Evolutionary conservation across 2,329 filamentous ascomycete species (phyloP), one percentile per base, ranked within the genome.

Genomic region (Fusarium tuaranense): DNA sequence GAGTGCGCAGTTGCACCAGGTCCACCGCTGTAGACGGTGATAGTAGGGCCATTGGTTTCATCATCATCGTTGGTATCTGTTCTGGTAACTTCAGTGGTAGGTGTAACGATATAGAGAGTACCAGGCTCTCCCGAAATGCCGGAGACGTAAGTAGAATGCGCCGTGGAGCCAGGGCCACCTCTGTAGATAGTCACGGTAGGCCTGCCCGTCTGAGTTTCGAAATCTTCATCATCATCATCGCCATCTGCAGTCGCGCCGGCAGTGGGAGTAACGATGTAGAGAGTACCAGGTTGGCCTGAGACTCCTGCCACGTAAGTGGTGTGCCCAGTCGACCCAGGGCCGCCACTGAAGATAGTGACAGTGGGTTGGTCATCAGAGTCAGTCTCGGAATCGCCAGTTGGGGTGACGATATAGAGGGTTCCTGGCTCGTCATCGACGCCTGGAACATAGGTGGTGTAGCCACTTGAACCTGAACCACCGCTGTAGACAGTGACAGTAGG

Each of bases 401-500:
- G 71, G 2, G 71, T 73, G 18, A 67, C 58, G 14, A 69, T 71
- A 0, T 71, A 12, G 2, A 73, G 30, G 0, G 71, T 73, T 0
- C 71, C 71, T 0, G 55, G 67, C 5, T 71, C 62, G 4, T 44
- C 38, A 3, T 58, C 34, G 2, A 16, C n/a, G 0, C 66, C 57
- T 0, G 70, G 51, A 3, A 73, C 70, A 7, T 67, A 73, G 2
- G 58, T 46, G 12, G 58, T 73, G 0, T 20, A 58, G 2, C 57
- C 60, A 7, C 44, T 63, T 0, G 46, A 61, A 1, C 12, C 70
- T 53, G 71, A 34, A 0, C 71, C 70, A 0, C 67, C 70, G 1
- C 48, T 73, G 5, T 70, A 73, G 0, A 73, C 57, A 0, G 71
- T 73, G 1, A 67, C 70, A 0, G 73, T 73, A 0, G 62, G 55